Evolutionary conservation across 371 early-diverging fungal genomes (phyloP).

Genomic region (Lichtheimia hyalospora): DNA sequence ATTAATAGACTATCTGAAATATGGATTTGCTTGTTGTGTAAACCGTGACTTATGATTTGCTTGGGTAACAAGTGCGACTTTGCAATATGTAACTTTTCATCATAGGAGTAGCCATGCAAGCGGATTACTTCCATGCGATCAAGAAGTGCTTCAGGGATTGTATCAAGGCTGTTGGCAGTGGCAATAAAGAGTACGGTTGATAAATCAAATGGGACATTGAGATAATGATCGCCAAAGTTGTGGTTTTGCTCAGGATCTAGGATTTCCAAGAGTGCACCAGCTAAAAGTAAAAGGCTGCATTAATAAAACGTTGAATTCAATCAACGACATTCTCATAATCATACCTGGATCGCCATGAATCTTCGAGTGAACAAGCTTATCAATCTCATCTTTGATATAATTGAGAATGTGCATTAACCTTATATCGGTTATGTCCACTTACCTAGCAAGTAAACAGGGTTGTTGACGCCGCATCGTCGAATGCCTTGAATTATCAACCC

Average conservation of each 20-base stretch:
- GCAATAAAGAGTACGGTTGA: constrained; percentile 84
- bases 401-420: not conserved
- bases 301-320: not conserved
- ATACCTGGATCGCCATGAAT: constrained; percentile 74
- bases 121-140: constrained; percentile 90
- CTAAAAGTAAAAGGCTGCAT: constrained; percentile 7
- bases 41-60: constrained; percentile 70
- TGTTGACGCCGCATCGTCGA: constrained; percentile 69
- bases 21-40: constrained; percentile 44
- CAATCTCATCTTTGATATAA: constrained; percentile 70
- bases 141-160: constrained; percentile 77
- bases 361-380: constrained; percentile 69
- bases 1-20: constrained; percentile 59
- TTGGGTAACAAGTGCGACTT: constrained; percentile 63
- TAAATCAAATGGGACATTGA: constrained; percentile 85
- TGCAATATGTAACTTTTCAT: constrained; percentile 72
- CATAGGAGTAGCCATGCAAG: constrained; percentile 82
- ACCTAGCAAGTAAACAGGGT: constrained; percentile 79
- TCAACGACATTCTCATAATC: not conserved
- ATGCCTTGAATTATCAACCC: constrained; percentile 84
- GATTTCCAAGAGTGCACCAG: constrained; percentile 72
- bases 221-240: constrained; percentile 81
- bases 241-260: constrained; percentile 89
- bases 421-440: constrained; percentile 38
- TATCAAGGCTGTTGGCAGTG: constrained; percentile 81